phyloP scores from a whole-genome alignment of 179 eudicot genomes.

The Carnegiea gigantea region DNA sequence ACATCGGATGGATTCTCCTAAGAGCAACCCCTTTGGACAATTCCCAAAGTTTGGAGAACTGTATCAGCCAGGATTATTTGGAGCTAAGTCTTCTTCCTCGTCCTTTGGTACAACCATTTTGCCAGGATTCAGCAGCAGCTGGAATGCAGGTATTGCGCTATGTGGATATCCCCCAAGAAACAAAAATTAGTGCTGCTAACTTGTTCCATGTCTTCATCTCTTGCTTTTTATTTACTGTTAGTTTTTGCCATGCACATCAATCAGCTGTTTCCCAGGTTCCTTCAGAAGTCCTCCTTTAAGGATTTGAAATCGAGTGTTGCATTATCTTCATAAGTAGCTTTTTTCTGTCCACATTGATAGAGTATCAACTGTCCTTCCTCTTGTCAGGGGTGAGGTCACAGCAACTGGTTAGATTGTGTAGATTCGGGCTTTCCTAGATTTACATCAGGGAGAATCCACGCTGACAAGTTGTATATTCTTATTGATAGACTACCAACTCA shows the following conservation, averaged over 20 bases:
- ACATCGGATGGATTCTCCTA: not conserved
- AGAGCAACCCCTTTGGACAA: not conserved
- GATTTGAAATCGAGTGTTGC: not conserved
- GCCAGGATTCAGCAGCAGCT: not conserved
- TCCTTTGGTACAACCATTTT: not conserved
- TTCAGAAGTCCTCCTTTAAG: not conserved
- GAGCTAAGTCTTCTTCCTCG: no score
- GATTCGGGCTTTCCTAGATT: no score
- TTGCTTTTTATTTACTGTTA: not conserved
- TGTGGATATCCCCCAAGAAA: not conserved
- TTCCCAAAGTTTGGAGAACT: no score
- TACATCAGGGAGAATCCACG: no score
- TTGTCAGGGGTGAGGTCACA: no score
- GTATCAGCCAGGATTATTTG: no score
- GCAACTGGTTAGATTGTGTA: no score
- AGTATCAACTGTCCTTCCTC: no score
- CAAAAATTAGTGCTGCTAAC: not conserved
- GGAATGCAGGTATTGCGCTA: conserved; percentile 1
- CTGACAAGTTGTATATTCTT: no score
- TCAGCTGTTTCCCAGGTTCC: not conserved
- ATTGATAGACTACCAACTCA: not conserved
- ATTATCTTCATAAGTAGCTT: not conserved
- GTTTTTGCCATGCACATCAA: not conserved
- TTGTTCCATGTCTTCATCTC: not conserved
- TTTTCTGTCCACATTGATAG: no score